Conservation (phyloP, 495 filamentous ascomycete genomes). For the Friedmanniomyces simplex region DNA sequence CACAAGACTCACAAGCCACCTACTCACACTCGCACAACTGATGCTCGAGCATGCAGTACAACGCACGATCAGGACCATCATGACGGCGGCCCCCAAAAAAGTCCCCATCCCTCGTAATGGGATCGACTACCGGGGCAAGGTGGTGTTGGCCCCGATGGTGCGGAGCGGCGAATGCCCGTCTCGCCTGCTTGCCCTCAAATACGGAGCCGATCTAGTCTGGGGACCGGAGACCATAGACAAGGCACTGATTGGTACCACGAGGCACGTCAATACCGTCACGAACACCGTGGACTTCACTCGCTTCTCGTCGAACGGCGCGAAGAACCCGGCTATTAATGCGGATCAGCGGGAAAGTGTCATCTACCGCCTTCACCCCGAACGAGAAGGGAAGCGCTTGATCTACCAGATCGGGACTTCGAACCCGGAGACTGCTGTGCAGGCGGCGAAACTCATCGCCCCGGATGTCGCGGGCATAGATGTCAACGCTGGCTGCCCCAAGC, state of each 20-base stretch:
- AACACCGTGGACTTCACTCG: constrained; percentile 75
- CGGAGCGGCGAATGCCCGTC: constrained; percentile 88
- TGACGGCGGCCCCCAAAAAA: constrained; percentile 48
- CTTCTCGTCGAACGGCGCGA: constrained; percentile 53
- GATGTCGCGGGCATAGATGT: constrained; percentile 93
- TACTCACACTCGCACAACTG: background rate
- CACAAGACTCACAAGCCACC: background rate
- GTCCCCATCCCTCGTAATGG: constrained; percentile 80
- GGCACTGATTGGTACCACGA: constrained; percentile 73
- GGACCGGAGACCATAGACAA: constrained; percentile 92
- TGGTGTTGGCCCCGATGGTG: constrained; percentile 96
- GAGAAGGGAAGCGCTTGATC: constrained; percentile 62
- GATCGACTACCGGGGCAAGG: constrained; percentile 84
- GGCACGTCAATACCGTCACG: constrained; percentile 62
- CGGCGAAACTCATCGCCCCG: constrained; percentile 67
- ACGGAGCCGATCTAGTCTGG: constrained; percentile 96
- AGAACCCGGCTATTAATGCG: constrained; percentile 30
- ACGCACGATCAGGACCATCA: constrained; percentile 31
- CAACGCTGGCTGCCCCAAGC: constrained; percentile 94
- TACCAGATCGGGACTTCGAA: constrained; percentile 86
- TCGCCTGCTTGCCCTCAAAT: constrained; percentile 75
- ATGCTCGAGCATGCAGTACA: constrained; percentile 25
- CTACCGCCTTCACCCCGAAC: constrained; percentile 67
- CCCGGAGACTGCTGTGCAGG: constrained; percentile 69
- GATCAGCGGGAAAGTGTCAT: constrained; percentile 58